These are phyloP conservation scores for Geotrichum histeridarum DNA, from an alignment of 1,139 yeast species.

Conservation along the genomic window DNA sequence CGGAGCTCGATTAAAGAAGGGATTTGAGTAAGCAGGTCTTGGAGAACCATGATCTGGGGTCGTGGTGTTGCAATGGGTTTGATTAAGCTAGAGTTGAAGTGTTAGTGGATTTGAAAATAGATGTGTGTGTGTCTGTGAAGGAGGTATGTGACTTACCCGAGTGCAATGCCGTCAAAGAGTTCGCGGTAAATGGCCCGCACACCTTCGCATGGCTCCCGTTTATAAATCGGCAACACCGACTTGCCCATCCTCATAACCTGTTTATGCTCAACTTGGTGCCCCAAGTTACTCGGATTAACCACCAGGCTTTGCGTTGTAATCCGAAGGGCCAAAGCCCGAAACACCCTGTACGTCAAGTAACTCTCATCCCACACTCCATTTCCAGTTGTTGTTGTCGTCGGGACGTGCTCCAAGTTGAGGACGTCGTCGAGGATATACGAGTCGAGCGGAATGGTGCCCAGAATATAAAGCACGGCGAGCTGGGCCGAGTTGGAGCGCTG, in stretches of 20 bases:
- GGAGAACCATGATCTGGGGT: not conserved
- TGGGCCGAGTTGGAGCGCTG: constrained; percentile 2
- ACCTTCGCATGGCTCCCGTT: not conserved
- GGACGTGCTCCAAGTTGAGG: not conserved
- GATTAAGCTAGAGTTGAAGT: not conserved
- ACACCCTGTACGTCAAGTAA: no score
- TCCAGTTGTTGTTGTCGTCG: no score
- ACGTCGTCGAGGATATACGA: not conserved
- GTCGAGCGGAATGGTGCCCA: not conserved
- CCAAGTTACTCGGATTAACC: no score
- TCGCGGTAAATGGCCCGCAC: not conserved
- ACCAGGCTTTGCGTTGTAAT: no score
- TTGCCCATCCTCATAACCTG: no score
- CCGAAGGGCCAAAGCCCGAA: no score
- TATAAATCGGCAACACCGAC: no score
- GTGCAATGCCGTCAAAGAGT: not conserved
- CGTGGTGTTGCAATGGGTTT: not conserved
- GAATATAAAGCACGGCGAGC: not conserved
- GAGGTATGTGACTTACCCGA: not conserved
- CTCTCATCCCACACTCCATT: no score
- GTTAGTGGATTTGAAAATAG: not conserved
- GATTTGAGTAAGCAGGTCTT: not conserved
- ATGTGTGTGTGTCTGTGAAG: no score
- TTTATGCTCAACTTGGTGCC: no score
- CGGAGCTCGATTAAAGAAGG: not conserved